Evolutionary conservation across 148 eudicot species (phyloP).

Genomic region (Selenicereus undatus): DNA sequence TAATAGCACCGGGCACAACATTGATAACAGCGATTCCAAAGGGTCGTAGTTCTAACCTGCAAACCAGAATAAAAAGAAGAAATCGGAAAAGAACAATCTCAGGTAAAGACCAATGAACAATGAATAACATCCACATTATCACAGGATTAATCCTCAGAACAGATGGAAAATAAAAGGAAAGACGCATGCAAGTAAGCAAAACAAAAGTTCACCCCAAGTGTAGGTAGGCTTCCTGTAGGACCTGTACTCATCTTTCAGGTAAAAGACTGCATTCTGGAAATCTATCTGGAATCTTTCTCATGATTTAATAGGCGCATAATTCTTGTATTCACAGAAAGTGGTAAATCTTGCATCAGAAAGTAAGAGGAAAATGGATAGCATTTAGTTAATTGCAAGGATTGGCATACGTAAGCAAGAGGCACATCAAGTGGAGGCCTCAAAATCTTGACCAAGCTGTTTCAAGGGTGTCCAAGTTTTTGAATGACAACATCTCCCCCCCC

Average conservation of each 20-base stretch:
- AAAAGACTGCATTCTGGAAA: neutral
- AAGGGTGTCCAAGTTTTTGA: neutral
- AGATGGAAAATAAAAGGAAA: neutral
- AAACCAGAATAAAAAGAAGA: neutral
- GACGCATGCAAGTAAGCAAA: neutral
- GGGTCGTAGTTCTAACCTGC: conserved; percentile 74
- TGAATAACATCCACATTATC: neutral
- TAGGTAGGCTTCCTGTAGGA: neutral
- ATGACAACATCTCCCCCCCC: neutral
- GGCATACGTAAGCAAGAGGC: no score
- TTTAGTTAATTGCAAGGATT: no score
- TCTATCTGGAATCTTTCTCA: neutral
- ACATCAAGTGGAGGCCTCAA: neutral
- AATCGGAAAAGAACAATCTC: neutral
- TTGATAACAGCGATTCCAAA: conserved; percentile 75
- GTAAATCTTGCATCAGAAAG: neutral
- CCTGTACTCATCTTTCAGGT: neutral
- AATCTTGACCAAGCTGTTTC: neutral
- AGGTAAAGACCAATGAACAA: no score
- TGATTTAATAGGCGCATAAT: no score
- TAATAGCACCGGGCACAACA: conserved; percentile 75
- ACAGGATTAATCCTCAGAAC: neutral
- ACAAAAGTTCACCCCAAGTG: neutral
- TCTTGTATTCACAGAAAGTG: neutral
- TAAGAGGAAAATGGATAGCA: no score